Evolutionary conservation across 106 monocot species (phyloP).

Genomic region (Dioscorea alata): DNA sequence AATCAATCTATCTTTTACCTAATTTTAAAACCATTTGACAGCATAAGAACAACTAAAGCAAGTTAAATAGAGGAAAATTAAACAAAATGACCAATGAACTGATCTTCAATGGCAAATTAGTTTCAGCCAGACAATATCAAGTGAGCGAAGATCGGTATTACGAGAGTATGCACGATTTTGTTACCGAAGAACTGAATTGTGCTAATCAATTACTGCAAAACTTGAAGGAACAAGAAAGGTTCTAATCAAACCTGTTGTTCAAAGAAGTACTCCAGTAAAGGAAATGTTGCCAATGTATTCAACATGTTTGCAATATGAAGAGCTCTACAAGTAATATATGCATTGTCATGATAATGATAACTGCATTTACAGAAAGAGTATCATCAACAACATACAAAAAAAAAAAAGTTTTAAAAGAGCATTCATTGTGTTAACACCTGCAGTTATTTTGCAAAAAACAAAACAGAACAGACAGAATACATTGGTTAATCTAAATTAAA

Average conservation of each 20-base stretch:
- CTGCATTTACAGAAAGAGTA: conserved; percentile 17
- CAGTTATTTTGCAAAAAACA: background rate
- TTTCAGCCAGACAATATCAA: too few relatives aligned
- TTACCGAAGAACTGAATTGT: too few relatives aligned
- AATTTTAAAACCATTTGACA: too few relatives aligned
- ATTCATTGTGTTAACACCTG: background rate
- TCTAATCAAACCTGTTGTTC: conserved; percentile 25
- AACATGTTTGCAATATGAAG: conserved; percentile 45
- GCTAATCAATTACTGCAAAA: background rate
- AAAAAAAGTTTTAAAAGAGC: background rate
- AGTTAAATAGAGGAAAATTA: too few relatives aligned
- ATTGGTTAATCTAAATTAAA: background rate
- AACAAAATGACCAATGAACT: too few relatives aligned
- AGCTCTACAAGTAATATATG: conserved; percentile 31
- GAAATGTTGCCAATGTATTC: conserved; percentile 33
- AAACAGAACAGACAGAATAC: background rate
- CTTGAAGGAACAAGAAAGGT: background rate
- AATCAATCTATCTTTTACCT: too few relatives aligned
- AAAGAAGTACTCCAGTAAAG: conserved; percentile 41
- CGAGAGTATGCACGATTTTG: too few relatives aligned
- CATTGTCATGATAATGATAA: conserved; percentile 39
- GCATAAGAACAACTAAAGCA: too few relatives aligned
- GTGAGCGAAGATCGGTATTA: too few relatives aligned
- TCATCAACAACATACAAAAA: background rate
- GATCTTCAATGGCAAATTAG: too few relatives aligned